These are phyloP conservation scores for Leccinum subtestaceum DNA, from an alignment of 768 basidiomycete genomes.

Conservation along the genomic window DNA sequence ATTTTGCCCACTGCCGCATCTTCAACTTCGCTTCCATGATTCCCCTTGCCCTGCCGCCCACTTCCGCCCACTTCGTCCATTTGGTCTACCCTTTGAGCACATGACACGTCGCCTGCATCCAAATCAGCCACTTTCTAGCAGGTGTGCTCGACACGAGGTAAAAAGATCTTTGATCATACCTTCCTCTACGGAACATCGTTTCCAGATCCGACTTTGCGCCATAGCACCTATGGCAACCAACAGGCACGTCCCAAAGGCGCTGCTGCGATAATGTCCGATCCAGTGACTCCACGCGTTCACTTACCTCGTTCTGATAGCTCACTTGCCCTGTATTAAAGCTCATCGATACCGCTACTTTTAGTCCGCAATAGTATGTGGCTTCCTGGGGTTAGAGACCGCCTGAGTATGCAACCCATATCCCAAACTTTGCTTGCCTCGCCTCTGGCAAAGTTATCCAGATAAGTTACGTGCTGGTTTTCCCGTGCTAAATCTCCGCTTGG, in stretches of 20 bases:
- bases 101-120: constrained; percentile 26
- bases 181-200: constrained; percentile 21
- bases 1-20: constrained; percentile 16
- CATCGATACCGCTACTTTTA: constrained; percentile 27
- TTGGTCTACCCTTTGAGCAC: constrained; percentile 22
- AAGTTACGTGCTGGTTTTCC: constrained; percentile 22
- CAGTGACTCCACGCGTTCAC: constrained; percentile 18
- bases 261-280: constrained; percentile 33
- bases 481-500: constrained; percentile 7
- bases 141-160: constrained; percentile 34
- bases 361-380: constrained; percentile 11
- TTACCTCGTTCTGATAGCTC: constrained; percentile 20
- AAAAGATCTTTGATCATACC: constrained; percentile 27
- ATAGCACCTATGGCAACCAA: constrained; percentile 21
- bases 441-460: constrained; percentile 12
- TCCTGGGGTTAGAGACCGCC: constrained; percentile 11
- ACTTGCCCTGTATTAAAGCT: constrained; percentile 14
- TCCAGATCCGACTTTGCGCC: constrained; percentile 22
- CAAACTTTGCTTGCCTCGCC: constrained; percentile 14
- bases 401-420: constrained; percentile 11
- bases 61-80: constrained; percentile 26
- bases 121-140: constrained; percentile 20
- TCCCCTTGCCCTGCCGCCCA: constrained; percentile 21
- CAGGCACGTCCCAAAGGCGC: constrained; percentile 23
- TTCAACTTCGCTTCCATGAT: constrained; percentile 24